Evolutionary conservation across 345 rosid genomes (phyloP).

Genomic region (Corchorus olitorius): DNA sequence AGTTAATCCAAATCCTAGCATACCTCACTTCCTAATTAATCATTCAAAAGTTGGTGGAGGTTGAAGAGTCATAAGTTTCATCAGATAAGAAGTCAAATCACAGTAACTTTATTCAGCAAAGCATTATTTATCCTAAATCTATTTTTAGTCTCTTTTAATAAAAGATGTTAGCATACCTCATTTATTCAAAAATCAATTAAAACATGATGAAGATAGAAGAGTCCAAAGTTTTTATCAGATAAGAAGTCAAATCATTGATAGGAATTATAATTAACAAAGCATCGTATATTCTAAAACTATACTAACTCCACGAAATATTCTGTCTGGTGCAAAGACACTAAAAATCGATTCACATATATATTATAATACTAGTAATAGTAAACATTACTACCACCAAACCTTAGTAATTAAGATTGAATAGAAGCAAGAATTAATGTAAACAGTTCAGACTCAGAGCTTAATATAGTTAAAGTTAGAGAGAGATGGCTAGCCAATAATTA

Average conservation of each 20-base stretch:
- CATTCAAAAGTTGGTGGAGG: background rate
- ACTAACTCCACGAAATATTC: background rate
- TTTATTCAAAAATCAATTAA: background rate
- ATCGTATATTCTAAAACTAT: background rate
- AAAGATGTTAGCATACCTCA: background rate
- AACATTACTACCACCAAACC: background rate
- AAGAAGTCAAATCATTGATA: background rate
- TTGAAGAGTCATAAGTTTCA: background rate
- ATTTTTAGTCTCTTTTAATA: too few relatives aligned
- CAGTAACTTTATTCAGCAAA: background rate
- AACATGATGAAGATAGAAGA: background rate
- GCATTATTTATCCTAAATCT: background rate
- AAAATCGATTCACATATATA: background rate
- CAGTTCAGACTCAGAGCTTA: background rate
- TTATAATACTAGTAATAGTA: too few relatives aligned
- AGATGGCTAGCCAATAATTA: background rate
- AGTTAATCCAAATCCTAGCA: background rate
- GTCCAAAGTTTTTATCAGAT: background rate
- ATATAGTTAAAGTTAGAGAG: background rate
- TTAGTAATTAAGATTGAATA: background rate
- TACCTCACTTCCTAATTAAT: background rate
- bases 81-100: background rate
- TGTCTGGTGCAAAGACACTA: background rate
- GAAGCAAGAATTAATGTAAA: background rate
- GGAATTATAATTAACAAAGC: background rate